Evolutionary conservation across 805 yeast species (phyloP).

Genomic region (Lipomyces orientalis): DNA sequence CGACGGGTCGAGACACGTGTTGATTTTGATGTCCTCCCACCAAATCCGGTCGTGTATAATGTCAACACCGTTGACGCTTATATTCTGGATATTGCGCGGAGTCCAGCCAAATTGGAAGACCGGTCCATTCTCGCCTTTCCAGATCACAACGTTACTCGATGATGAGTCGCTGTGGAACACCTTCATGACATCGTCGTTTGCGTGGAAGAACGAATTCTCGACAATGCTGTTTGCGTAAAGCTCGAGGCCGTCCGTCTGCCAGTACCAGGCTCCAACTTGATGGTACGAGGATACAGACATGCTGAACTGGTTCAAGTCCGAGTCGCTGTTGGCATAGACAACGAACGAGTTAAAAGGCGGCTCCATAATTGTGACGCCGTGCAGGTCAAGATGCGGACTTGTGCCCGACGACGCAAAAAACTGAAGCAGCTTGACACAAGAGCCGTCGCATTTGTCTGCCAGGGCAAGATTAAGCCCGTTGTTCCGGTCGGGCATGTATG

Average conservation of each 20-base stretch:
- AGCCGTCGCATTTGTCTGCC: no score
- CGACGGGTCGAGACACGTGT: no score
- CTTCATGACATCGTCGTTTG: neutral
- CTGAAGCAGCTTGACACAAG: no score
- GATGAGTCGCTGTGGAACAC: neutral
- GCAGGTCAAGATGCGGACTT: no score
- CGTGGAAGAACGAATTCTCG: neutral
- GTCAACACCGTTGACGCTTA: neutral
- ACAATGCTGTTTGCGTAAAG: neutral
- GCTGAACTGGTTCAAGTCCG: neutral
- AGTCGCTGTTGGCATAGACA: neutral
- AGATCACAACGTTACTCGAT: neutral
- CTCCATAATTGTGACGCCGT: neutral
- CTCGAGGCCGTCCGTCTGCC: neutral
- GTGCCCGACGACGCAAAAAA: no score
- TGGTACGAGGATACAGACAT: neutral
- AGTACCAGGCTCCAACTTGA: neutral
- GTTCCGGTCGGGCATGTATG: neutral
- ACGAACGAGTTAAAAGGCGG: conserved; percentile 1
- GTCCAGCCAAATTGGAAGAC: neutral
- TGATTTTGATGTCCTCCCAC: no score
- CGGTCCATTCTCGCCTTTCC: conserved; percentile 1
- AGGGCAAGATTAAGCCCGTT: neutral
- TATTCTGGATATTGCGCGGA: neutral
- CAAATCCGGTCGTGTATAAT: no score